A percentile compares a stretch with the other conserved stretches of the same genome.
These are phyloP conservation scores for Aureobasidium melanogenum DNA, from an alignment of 2,329 filamentous ascomycete genomes.

Conservation along the genomic window DNA sequence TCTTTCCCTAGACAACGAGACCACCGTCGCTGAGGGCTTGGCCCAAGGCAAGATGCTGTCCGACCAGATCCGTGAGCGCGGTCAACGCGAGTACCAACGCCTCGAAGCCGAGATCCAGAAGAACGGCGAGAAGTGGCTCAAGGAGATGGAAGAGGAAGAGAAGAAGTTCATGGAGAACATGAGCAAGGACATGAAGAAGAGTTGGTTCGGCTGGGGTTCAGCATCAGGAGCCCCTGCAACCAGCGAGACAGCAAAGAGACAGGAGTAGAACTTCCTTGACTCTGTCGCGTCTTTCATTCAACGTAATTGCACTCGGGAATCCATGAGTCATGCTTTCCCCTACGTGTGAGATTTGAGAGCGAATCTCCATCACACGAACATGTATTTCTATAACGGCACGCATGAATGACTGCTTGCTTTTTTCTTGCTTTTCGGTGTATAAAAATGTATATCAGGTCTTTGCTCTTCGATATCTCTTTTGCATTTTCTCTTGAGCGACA, in stretches of 20 bases:
- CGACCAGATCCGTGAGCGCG: constrained; percentile 86
- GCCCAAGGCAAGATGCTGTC: constrained; percentile 94
- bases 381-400: constrained; percentile 1
- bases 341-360: not conserved
- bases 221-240: not conserved
- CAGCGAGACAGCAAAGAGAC: constrained; percentile 5
- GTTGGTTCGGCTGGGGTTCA: constrained; percentile 47
- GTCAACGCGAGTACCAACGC: constrained; percentile 79
- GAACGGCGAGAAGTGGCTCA: constrained; percentile 91
- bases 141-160: constrained; percentile 80
- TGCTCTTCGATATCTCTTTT: not conserved
- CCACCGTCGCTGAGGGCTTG: constrained; percentile 64
- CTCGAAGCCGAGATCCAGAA: constrained; percentile 86
- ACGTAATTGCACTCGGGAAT: not conserved
- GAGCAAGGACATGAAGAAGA: constrained; percentile 84
- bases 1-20: constrained; percentile 39
- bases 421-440: not conserved
- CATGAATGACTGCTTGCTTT: not conserved
- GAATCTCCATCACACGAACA: not conserved
- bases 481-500: not conserved
- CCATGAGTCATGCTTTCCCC: not conserved
- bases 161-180: constrained; percentile 85
- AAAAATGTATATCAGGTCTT: constrained; percentile 2
- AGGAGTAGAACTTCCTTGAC: constrained; percentile 1
- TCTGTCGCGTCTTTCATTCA: not conserved